Evolutionary conservation across 495 filamentous ascomycete genomes (phyloP).

Genomic region (Trypethelium eluteriae): DNA sequence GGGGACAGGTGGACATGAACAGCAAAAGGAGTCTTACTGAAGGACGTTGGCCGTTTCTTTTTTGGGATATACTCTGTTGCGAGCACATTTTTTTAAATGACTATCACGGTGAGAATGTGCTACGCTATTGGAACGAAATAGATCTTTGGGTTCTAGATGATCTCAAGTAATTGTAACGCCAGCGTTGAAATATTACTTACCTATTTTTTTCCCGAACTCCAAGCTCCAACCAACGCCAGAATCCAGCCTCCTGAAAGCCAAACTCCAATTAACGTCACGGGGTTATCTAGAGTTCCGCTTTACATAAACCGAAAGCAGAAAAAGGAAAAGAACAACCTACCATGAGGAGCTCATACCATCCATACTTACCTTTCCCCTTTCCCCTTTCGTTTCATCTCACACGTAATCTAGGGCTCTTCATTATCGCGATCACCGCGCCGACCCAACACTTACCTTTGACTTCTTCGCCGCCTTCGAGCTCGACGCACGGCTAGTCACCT

Average conservation of each 20-base stretch:
- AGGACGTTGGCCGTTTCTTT: neutral
- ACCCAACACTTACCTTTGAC: no score
- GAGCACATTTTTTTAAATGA: neutral
- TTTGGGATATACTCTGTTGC: neutral
- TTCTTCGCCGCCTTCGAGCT: no score
- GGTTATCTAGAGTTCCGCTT: neutral
- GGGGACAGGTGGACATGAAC: neutral
- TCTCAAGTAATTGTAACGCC: neutral
- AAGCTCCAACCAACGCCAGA: neutral
- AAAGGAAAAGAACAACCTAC: neutral
- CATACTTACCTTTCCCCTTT: neutral
- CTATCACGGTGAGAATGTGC: neutral
- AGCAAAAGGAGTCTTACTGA: neutral
- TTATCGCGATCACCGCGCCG: no score
- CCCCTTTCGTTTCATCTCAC: neutral
- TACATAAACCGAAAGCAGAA: neutral
- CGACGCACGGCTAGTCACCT: no score
- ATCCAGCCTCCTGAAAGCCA: neutral
- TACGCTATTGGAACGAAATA: no score
- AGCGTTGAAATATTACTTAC: neutral
- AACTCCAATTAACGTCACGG: neutral
- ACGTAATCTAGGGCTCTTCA: neutral
- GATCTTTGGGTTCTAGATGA: no score
- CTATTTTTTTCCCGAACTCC: neutral
- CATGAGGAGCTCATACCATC: neutral